A percentile compares a stretch with the other conserved stretches of the same genome.
These are phyloP conservation scores for Talaromyces sp. DNA, from an alignment of 2,329 filamentous ascomycete species.

Conservation along the genomic window DNA sequence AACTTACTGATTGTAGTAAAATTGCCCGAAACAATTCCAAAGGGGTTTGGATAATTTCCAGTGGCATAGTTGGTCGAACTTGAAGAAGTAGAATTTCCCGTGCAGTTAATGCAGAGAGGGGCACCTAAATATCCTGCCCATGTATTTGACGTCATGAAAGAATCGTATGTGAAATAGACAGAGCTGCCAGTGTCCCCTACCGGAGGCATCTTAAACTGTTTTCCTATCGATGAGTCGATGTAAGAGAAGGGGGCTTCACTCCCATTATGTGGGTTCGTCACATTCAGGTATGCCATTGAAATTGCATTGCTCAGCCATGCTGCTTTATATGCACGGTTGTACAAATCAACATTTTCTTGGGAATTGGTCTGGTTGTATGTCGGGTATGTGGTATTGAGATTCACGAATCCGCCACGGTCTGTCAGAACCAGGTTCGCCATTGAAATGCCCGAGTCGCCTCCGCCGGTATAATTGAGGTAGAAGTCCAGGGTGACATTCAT, in stretches of 20 bases:
- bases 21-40: no score
- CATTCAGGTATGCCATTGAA: slow-evolving; percentile 37
- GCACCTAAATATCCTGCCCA: no score
- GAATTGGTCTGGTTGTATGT: slow-evolving; percentile 21
- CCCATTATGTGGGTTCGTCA: slow-evolving; percentile 24
- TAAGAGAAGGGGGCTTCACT: slow-evolving; percentile 11
- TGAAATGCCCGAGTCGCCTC: no score
- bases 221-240: slow-evolving; percentile 28
- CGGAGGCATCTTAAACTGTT: no score
- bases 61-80: no score
- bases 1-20: no score
- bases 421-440: slow-evolving; percentile 25
- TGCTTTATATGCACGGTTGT: slow-evolving; percentile 38
- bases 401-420: slow-evolving; percentile 41
- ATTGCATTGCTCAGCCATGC: slow-evolving; percentile 40
- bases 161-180: no score
- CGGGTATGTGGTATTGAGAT: slow-evolving; percentile 33
- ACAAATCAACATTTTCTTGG: slow-evolving; percentile 16
- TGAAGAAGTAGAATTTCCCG: no score
- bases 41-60: no score
- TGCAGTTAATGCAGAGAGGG: no score
- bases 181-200: no score
- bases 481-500: slow-evolving; percentile 39
- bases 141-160: no score
- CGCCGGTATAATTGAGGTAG: slow-evolving; percentile 1